Evolutionary conservation across 1,139 yeast genomes (phyloP).

Genomic region (Debaryomyces subglobosus): DNA sequence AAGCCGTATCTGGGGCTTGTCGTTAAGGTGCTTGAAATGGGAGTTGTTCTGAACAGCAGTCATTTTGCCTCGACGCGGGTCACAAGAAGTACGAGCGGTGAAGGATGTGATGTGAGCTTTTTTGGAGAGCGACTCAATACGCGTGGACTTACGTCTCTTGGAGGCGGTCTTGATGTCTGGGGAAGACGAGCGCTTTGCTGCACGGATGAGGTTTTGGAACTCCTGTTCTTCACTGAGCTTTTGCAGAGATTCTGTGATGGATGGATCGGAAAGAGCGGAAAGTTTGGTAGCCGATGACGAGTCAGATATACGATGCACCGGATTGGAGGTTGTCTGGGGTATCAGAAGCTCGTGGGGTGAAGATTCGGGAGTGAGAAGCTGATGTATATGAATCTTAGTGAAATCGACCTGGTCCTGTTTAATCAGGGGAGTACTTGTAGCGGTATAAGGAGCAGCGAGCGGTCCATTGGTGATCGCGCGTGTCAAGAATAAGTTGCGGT

Average conservation of each 20-base stretch:
- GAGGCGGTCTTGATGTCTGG: constrained; percentile 6
- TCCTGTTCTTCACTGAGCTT: constrained; percentile 21
- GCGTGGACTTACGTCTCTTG: constrained; percentile 9
- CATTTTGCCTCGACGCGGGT: constrained; percentile 16
- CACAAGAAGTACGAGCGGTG: not conserved
- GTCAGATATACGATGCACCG: constrained; percentile 4
- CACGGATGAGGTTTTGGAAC: constrained; percentile 19
- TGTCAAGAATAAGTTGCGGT: constrained; percentile 23
- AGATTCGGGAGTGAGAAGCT: constrained; percentile 41
- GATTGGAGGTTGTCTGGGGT: not conserved
- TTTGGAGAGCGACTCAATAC: constrained; percentile 4
- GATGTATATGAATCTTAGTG: constrained; percentile 16
- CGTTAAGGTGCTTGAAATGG: constrained; percentile 25
- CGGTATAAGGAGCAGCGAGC: not conserved
- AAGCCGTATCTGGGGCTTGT: constrained; percentile 20
- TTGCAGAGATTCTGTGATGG: not conserved
- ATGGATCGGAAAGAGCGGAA: constrained; percentile 7
- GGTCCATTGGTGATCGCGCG: not conserved
- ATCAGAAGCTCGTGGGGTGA: constrained; percentile 29
- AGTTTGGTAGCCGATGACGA: constrained; percentile 10
- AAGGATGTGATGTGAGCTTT: not conserved
- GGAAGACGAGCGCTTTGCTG: constrained; percentile 16
- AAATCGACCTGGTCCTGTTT: constrained; percentile 3
- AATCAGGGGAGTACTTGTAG: not conserved
- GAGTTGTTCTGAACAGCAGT: constrained; percentile 18